Evolutionary conservation across 2,329 filamentous ascomycete species (phyloP), one percentile per base, ranked within the genome.

Genomic region (Arthrocladium fulminans): DNA sequence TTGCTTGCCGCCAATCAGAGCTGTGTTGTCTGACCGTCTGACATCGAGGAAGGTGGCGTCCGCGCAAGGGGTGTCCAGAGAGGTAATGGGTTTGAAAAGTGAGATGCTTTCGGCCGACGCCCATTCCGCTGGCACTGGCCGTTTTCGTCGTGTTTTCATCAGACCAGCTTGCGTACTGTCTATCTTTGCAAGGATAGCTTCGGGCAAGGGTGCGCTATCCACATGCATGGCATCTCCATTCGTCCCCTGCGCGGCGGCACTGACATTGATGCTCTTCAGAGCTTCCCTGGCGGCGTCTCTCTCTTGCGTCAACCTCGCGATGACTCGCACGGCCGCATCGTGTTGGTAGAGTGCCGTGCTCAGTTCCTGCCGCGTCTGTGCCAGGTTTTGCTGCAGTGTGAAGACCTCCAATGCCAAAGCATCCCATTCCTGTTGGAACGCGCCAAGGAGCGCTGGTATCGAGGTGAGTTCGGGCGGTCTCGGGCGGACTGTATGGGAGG

Each of bases 351-450:
- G 75, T 0, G 92, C 87, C 1, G 88, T 92, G 49, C 88, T 88
- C 49, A 98, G 79, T 72, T 98, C 92, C 69, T 96, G 89, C 56
- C 90, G 77, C 35, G 89, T 94, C 64, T 94, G 86, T 45, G 84
- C 77, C 53, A 98, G 74, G 63, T 95, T 88, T 66, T 96, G 86
- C 69, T 86, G 84, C 51, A 97, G 72, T 57, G 87, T 92, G 66
- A 88, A 96, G 44, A 88, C 86, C 70, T 98, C 92, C 29, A 97
- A 74, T 10, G 90, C 87, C 38, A 96, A 72, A 7, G 89, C 84
- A 65, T 98, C 92, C 92, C 92, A 98, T 74, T 98, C 92, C 66
- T 94, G 94, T 67, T 98, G 92, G 67, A 98, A 97, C 32, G 89
- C 85, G 43, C 87, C 85, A 48, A 98, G 84, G 48, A 98, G 79